Percentiles rank a stretch among this genome's conserved stretches.
These are phyloP conservation scores for Monosporascus ibericus DNA, from an alignment of 2,329 filamentous ascomycete species.

Conservation along the genomic window DNA sequence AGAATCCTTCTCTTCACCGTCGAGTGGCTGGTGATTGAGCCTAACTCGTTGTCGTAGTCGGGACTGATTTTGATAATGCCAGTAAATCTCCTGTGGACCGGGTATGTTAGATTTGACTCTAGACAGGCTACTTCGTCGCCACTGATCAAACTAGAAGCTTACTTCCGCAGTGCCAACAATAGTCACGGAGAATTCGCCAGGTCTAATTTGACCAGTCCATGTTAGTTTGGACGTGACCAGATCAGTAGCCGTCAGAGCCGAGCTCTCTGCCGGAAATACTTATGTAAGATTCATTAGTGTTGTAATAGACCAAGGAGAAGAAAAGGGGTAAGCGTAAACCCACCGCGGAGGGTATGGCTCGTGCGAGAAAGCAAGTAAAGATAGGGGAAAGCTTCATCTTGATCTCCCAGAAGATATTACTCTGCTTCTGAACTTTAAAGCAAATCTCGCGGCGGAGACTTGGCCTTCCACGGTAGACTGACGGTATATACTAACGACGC, in stretches of 20 bases:
- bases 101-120: too few relatives aligned
- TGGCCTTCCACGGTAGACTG: too few relatives aligned
- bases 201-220: constrained; percentile 9
- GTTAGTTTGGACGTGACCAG: constrained; percentile 5
- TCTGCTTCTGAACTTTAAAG: too few relatives aligned
- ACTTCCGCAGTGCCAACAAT: constrained; percentile 10
- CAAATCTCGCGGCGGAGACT: too few relatives aligned
- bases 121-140: too few relatives aligned
- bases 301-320: too few relatives aligned
- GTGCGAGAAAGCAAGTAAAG: constrained; percentile 1
- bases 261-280: too few relatives aligned
- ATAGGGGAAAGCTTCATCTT: constrained; percentile 4
- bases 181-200: constrained; percentile 4
- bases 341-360: constrained; percentile 1
- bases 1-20: constrained; percentile 2
- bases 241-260: not conserved
- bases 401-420: not conserved
- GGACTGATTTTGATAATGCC: constrained; percentile 7
- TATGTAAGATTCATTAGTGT: too few relatives aligned
- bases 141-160: not conserved
- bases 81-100: constrained; percentile 3
- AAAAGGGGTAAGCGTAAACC: not conserved
- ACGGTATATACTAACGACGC: constrained; percentile 5
- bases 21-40: constrained; percentile 5
- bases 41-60: constrained; percentile 11